Evolutionary conservation across 495 filamentous ascomycete species (phyloP), one percentile per base, ranked within the genome.

Genomic region (Aspergillus kassunensis): DNA sequence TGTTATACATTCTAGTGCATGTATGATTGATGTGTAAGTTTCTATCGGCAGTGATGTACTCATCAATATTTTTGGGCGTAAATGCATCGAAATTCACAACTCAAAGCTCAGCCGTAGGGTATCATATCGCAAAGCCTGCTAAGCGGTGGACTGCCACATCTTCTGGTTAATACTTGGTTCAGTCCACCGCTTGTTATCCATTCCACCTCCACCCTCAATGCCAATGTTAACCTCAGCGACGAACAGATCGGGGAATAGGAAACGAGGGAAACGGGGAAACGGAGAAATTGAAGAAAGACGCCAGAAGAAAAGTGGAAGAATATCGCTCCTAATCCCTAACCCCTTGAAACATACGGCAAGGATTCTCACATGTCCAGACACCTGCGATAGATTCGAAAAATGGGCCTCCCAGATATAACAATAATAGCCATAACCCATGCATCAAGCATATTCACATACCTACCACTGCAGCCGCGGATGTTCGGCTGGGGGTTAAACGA

Each of bases 41-140:
- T 57, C 55, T 53, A 57, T 57, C 49, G 29, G 44, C 42, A 23
- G 49, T 44, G 50, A 44, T 53, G 23, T 53, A 53, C 43, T 46
- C 42, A 53, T 47, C 23, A 47, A 46, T 48, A 51, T 49, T 44
- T 57, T 51, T 62, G 39, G 41, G 40, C 52, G 54, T 49, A 67
- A 63, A 61, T 66, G 59, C 57, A 52, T 60, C 55, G 46, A 49
- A 67, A 64, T 57, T 50, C 56, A 58, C 53, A 63, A 63, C 60
- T 63, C 57, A 57, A 62, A 72, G 66, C 64, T 72, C 68, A 66
- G 68, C 68, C 66, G 68, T 74, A 72, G 71, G 71, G 71, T 74
- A 74, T 74, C 71, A 74, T 71, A 71, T 71, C 68, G 65, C 71
- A 73, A 74, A 70, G 71, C 71, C 71, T 71, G 71, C 69, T 74